Base-by-base conservation (phyloP, 2,329 filamentous ascomycete species). In the Botrytis porri region DNA sequence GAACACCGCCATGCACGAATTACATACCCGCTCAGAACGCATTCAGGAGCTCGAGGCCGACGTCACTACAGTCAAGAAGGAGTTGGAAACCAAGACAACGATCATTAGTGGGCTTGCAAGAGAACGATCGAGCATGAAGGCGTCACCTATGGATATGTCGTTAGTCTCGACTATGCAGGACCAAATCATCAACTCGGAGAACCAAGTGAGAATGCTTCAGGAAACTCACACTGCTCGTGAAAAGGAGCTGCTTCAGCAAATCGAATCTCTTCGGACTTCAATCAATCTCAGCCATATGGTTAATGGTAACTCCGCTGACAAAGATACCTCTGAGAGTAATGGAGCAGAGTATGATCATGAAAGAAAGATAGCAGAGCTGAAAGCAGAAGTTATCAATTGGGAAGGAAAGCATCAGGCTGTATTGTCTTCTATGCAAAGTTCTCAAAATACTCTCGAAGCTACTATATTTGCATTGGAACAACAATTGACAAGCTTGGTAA, bases 31-130 rank as follows among this genome's bases (percentile, higher is more conserved):
- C 60, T 95, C 95, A 57, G 95, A 98, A 81, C 90, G 95, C 41
- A 95, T 98, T 70, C 93, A 97, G 80, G 91, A 95, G 78, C 86
- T 99, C 22, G 96, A 99, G 82, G 90, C 90, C 9, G 95, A 97
- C 77, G 88, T 98, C 73, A 86, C 90, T 39, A 90, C 89, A 6
- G 89, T 94, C 35, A 96, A 93, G 85, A 97, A 94, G 84, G 96
- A 99, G 82, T 97, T 98, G 92, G 96, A 99, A 80, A 91, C 89
- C 75, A 99, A 99, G 88, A 94, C 95, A 86, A 93, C 93, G 43
- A 95, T 99, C 80, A 98, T 99, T 78, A 93, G 94, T 43, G 96
- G 96, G 10, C 86, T 99, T 75, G 97, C 96, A 5, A 91, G 96
- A 71, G 97, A 99, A 82, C 88, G 97, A 74, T 95, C 94, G 4